Evolutionary conservation across 2,329 filamentous ascomycete genomes (phyloP), one percentile per base, ranked within the genome.

Genomic region (Diplodia seriata): DNA sequence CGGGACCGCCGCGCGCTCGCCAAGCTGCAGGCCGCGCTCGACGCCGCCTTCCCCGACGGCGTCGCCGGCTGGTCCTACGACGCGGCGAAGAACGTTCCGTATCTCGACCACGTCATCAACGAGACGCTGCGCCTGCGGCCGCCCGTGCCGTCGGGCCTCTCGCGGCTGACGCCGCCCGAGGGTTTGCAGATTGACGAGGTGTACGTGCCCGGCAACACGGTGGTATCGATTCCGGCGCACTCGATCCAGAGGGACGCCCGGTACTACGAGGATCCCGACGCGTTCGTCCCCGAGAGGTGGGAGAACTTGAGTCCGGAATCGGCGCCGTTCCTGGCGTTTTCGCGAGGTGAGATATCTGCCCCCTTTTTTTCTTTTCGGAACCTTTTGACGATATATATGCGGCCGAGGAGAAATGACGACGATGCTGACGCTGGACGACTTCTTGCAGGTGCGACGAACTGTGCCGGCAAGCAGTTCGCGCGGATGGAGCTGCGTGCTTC

Each of bases 71-170:
- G n/a, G n/a, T n/a, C n/a, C n/a, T n/a, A n/a, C n/a, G n/a, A n/a
- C n/a, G n/a, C n/a, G n/a, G n/a, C n/a, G n/a, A n/a, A n/a, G n/a
- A n/a, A n/a, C n/a, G n/a, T n/a, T n/a, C n/a, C n/a, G n/a, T n/a
- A n/a, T n/a, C n/a, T n/a, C n/a, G n/a, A n/a, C n/a, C n/a, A 74
- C 18, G 72, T 76, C n/a, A 81, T 83, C 73, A 78, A 82, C 65
- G 81, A 83, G 68, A 73, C 79, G 1, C 72, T 83, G 1, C 77
- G 81, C 26, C 72, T 83, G 6, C 74, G 81, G 61, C 80, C 81
- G 3, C 74, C 80, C 0, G 76, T 81, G 1, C 78, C 80, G 0
- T 75, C 73, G 3, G 78, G 75, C 0, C 50, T 80, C 20, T 73
- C 74, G 31, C 73, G 81, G 1, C 53, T 76, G 11, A 81, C 80